phyloP scores from a whole-genome alignment of 805 yeast genomes.

The Tetrapisispora taiwanensis region DNA sequence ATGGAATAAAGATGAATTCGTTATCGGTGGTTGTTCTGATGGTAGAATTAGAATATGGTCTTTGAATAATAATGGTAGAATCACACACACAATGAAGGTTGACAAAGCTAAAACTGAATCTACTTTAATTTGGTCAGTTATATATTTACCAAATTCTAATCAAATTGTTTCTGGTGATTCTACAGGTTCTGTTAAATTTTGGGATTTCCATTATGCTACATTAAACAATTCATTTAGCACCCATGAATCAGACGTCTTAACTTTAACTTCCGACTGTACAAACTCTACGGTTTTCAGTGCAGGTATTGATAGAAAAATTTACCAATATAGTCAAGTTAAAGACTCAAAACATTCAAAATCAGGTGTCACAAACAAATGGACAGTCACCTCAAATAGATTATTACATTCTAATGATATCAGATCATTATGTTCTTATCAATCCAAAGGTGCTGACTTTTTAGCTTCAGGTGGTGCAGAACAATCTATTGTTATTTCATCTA shows the following conservation, averaged over 20 bases:
- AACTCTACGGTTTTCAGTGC: constrained; percentile 70
- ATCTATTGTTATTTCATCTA: constrained; percentile 50
- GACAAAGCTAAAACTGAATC: constrained; percentile 73
- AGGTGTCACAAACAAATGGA: constrained; percentile 45
- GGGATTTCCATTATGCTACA: constrained; percentile 77
- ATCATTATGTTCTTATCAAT: constrained; percentile 58
- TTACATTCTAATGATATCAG: constrained; percentile 83
- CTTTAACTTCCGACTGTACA: constrained; percentile 48
- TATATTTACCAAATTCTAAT: constrained; percentile 47
- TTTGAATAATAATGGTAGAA: constrained; percentile 43
- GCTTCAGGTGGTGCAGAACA: constrained; percentile 81
- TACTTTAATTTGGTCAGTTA: constrained; percentile 84
- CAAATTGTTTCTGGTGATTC: constrained; percentile 95
- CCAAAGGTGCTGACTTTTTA: constrained; percentile 56
- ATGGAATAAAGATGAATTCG: constrained; percentile 56
- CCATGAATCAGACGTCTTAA: constrained; percentile 87
- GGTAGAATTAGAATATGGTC: constrained; percentile 85
- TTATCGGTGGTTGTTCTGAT: constrained; percentile 94
- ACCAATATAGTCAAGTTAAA: constrained; percentile 41
- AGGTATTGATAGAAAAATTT: constrained; percentile 89
- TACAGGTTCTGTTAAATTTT: constrained; percentile 84
- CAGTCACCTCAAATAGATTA: constrained; percentile 61
- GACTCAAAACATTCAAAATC: constrained; percentile 17
- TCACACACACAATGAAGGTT: constrained; percentile 80
- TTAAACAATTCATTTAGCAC: constrained; percentile 69